Percentiles rank a stretch among this genome's conserved stretches.
These are phyloP conservation scores for Tetrapisispora nanseiensis DNA, from an alignment of 805 yeast species.

Conservation along the genomic window DNA sequence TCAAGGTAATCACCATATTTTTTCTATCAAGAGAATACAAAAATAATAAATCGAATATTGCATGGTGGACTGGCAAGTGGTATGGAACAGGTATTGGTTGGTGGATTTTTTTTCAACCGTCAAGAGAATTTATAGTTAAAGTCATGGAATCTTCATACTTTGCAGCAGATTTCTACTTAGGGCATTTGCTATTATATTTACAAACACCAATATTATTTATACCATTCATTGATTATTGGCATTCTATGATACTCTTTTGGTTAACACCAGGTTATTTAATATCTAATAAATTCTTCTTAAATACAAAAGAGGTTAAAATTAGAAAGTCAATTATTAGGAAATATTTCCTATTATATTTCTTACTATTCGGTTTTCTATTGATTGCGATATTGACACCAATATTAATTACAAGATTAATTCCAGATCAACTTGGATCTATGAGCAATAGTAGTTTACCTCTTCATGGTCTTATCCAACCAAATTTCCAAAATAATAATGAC, in stretches of 20 bases:
- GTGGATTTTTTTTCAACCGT: conserved; percentile 50
- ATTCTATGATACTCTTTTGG: conserved; percentile 61
- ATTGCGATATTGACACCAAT: conserved; percentile 41
- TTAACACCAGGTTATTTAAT: conserved; percentile 41
- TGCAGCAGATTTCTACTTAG: conserved; percentile 51
- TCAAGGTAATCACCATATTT: conserved; percentile 40
- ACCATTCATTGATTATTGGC: conserved; percentile 59
- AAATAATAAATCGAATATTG: conserved; percentile 48
- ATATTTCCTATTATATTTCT: conserved; percentile 39
- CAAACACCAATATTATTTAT: conserved; percentile 54
- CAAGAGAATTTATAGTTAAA: conserved; percentile 55
- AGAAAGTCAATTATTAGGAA: conserved; percentile 35
- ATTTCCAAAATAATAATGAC: conserved; percentile 51
- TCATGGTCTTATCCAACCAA: conserved; percentile 49
- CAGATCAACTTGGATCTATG: conserved; percentile 17
- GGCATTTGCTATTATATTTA: conserved; percentile 46
- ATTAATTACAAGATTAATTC: conserved; percentile 27
- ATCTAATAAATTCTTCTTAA: conserved; percentile 30
- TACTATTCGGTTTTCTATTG: conserved; percentile 33
- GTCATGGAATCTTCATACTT: conserved; percentile 57
- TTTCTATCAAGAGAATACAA: conserved; percentile 54
- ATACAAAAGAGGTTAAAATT: conserved; percentile 31
- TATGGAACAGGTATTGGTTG: conserved; percentile 51
- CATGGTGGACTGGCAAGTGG: conserved; percentile 83
- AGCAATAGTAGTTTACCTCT: conserved; percentile 13